Conservation (phyloP, 352 stramenopile species). For the Ochromonadaceae sp. region DNA sequence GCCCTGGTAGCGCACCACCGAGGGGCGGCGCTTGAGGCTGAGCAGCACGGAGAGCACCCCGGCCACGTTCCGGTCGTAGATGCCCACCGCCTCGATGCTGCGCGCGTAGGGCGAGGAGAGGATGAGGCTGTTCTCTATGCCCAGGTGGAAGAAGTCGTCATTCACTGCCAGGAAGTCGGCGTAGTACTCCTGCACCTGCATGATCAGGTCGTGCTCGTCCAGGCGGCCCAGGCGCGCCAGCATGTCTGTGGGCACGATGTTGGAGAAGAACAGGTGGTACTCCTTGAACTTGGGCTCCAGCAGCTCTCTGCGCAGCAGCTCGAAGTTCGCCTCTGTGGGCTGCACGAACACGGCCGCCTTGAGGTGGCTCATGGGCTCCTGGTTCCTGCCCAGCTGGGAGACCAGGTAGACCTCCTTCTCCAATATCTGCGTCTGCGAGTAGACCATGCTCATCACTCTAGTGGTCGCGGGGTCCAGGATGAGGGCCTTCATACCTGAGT, state of each 20-base stretch:
- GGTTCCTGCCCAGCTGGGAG: conserved; percentile 51
- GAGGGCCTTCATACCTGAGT: conserved; percentile 85
- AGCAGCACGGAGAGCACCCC: conserved; percentile 83
- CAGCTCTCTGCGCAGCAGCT: conserved; percentile 75
- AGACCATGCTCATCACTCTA: conserved; percentile 82
- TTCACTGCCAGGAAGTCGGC: conserved; percentile 95
- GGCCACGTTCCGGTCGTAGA: conserved; percentile 79
- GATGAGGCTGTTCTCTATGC: conserved; percentile 59
- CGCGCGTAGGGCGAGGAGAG: background rate
- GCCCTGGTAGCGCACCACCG: conserved; percentile 80
- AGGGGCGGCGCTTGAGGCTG: conserved; percentile 82
- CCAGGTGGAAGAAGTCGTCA: conserved; percentile 90
- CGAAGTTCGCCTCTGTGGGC: conserved; percentile 72
- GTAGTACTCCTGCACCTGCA: conserved; percentile 96
- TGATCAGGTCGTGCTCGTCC: conserved; percentile 76
- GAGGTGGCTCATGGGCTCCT: conserved; percentile 58
- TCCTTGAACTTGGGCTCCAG: conserved; percentile 80
- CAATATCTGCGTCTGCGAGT: conserved; percentile 86
- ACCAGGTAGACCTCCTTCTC: conserved; percentile 88
- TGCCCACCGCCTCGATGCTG: conserved; percentile 18
- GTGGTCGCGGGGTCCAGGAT: conserved; percentile 85
- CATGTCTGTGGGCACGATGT: conserved; percentile 76
- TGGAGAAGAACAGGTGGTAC: conserved; percentile 99
- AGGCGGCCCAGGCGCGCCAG: conserved; percentile 84
- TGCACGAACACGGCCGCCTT: conserved; percentile 78